phyloP scores from a whole-genome alignment of 306 rosid genomes.

The Prunus mira region DNA sequence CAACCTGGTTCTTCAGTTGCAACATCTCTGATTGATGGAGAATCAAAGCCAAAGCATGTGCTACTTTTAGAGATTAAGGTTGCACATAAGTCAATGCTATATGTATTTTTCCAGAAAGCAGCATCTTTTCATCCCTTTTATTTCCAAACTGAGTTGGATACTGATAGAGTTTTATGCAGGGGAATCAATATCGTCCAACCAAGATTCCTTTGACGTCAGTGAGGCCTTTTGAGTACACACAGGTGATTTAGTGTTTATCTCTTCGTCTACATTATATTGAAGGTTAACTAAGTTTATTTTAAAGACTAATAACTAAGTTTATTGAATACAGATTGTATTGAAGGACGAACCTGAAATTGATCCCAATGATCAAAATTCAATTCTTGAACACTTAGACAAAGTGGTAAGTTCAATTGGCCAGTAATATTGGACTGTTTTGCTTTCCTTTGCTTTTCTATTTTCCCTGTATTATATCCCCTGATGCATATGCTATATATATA shows the following conservation, averaged over 20 bases:
- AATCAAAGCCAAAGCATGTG: conserved; percentile 95
- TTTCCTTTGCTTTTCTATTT: neutral
- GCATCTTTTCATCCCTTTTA: conserved; percentile 2
- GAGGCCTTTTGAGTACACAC: conserved; percentile 92
- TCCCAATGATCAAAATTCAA: conserved; percentile 83
- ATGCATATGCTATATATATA: neutral
- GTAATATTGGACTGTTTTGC: neutral
- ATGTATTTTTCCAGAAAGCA: conserved; percentile 17
- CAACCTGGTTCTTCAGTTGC: conserved; percentile 99
- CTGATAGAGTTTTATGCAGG: conserved; percentile 46
- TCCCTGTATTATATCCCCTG: neutral
- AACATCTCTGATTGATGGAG: conserved; percentile 97
- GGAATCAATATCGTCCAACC: conserved; percentile 95
- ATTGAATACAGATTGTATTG: conserved; percentile 59
- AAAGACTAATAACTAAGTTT: conserved; percentile 24
- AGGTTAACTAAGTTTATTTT: conserved; percentile 27
- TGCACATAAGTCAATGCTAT: conserved; percentile 20
- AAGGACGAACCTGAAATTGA: conserved; percentile 86
- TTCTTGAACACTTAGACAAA: conserved; percentile 88
- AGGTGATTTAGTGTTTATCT: conserved; percentile 47
- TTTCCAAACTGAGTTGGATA: conserved; percentile 13
- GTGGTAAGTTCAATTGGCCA: conserved; percentile 49
- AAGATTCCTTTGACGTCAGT: conserved; percentile 89
- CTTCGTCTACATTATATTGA: neutral
- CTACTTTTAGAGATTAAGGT: conserved; percentile 98